phyloP scores from a whole-genome alignment of 176 grass and related monocot genomes.

The Triticum timopheevii region DNA sequence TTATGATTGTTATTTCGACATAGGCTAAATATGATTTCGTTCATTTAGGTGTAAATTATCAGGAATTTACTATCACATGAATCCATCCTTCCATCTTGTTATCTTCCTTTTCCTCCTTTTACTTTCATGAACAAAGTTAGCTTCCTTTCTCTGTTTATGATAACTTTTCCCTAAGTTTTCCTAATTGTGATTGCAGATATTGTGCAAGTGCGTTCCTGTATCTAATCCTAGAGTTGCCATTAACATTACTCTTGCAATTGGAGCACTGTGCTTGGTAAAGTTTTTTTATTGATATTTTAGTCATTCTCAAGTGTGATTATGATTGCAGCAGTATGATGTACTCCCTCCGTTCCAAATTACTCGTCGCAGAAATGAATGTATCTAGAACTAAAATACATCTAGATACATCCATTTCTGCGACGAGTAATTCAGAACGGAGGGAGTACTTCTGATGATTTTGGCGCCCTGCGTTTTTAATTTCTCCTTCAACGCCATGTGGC shows the following conservation, averaged over 20 bases:
- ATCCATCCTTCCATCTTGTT: constrained; percentile 19
- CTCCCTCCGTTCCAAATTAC: neutral
- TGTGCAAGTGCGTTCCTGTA: constrained; percentile 51
- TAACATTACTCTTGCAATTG: constrained; percentile 85
- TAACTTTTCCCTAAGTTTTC: constrained; percentile 29
- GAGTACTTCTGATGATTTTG: neutral
- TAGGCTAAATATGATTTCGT: constrained; percentile 21
- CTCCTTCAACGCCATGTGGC: neutral
- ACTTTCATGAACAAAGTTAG: constrained; percentile 10
- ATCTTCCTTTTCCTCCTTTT: neutral
- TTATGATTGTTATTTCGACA: constrained; percentile 1
- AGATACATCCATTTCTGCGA: no score
- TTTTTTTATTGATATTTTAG: constrained; percentile 18
- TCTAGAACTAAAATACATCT: no score
- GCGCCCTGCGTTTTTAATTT: constrained; percentile 3
- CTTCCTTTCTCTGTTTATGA: constrained; percentile 14
- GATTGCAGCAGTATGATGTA: neutral
- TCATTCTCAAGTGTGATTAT: constrained; percentile 10
- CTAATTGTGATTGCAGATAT: constrained; percentile 57
- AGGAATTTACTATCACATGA: constrained; percentile 3
- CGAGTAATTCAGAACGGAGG: no score
- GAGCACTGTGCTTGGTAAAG: constrained; percentile 86
- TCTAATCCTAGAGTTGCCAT: constrained; percentile 65
- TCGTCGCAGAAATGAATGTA: no score
- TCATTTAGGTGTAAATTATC: neutral